Conservation (phyloP, 768 basidiomycete species). For the Kwoniella dendrophila region DNA sequence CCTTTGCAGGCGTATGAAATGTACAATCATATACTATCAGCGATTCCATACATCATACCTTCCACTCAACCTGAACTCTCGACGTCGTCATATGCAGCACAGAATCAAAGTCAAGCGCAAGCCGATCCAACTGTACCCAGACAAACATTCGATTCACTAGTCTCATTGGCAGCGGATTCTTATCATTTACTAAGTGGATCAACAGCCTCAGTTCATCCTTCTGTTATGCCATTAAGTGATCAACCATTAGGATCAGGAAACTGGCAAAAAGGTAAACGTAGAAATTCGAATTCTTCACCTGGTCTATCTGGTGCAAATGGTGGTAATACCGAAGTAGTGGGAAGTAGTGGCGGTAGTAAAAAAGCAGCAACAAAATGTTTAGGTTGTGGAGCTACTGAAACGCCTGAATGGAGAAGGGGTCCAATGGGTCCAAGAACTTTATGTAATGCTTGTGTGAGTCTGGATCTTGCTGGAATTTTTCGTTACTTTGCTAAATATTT, state of each 20-base stretch:
- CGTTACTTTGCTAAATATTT: not conserved
- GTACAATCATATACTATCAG: slow-evolving; percentile 17
- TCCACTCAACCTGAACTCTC: not conserved
- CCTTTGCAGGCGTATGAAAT: slow-evolving; percentile 9
- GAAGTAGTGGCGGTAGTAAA: slow-evolving; percentile 1
- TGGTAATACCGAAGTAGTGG: not conserved
- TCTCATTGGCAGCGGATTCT: slow-evolving; percentile 14
- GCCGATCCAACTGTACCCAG: not conserved
- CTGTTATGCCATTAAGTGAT: not conserved
- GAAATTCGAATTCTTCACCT: slow-evolving; percentile 7
- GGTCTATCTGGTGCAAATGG: not conserved
- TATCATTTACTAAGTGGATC: not conserved
- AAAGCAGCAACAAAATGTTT: slow-evolving; percentile 40
- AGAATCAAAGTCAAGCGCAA: too few species aligned
- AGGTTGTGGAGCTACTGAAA: slow-evolving; percentile 55
- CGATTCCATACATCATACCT: slow-evolving; percentile 14
- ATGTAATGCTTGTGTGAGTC: slow-evolving; percentile 56
- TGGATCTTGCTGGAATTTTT: not conserved
- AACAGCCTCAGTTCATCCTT: not conserved
- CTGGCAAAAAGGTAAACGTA: slow-evolving; percentile 13
- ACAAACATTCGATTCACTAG: slow-evolving; percentile 19
- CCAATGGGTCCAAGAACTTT: slow-evolving; percentile 56
- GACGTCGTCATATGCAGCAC: not conserved
- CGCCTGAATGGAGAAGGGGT: slow-evolving; percentile 57
- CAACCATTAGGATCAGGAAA: not conserved